Percentiles rank a stretch among this genome's conserved stretches.
These are phyloP conservation scores for Nemania sp. DNA, from an alignment of 2,329 filamentous ascomycete species.

Conservation along the genomic window DNA sequence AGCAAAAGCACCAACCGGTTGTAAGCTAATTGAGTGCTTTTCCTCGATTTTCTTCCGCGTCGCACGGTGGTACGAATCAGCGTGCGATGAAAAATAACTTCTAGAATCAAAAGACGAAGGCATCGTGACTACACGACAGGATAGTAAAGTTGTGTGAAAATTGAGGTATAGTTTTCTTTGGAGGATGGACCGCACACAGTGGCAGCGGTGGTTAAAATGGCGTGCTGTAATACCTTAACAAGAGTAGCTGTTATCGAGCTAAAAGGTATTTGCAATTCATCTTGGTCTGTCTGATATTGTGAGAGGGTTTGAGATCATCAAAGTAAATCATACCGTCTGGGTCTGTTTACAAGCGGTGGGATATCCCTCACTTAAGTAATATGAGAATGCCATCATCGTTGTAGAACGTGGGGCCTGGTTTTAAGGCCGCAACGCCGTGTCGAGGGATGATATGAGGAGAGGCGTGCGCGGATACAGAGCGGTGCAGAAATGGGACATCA, in stretches of 20 bases:
- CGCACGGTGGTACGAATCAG: constrained; percentile 54
- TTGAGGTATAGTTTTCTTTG: background rate
- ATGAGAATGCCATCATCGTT: constrained; percentile 8
- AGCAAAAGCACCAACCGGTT: constrained; percentile 48
- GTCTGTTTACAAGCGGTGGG: background rate
- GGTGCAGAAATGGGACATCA: constrained; percentile 10
- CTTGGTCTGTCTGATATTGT: background rate
- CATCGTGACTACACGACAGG: constrained; percentile 23
- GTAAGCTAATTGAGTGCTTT: constrained; percentile 57
- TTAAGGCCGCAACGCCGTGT: background rate
- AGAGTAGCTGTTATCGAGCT: background rate
- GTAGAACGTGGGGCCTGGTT: background rate
- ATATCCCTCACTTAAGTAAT: constrained; percentile 3
- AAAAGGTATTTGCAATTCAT: background rate
- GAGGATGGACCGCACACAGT: background rate
- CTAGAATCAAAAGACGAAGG: constrained; percentile 40
- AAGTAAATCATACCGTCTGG: background rate
- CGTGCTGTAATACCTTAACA: background rate
- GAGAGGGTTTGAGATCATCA: background rate
- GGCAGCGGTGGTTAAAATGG: background rate
- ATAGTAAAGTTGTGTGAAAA: background rate
- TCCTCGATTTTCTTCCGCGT: constrained; percentile 56
- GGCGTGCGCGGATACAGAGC: background rate
- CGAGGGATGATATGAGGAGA: background rate
- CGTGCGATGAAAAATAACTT: constrained; percentile 53